Evolutionary conservation across 2,329 filamentous ascomycete genomes (phyloP).

Genomic region (Penicillium occitanis): DNA sequence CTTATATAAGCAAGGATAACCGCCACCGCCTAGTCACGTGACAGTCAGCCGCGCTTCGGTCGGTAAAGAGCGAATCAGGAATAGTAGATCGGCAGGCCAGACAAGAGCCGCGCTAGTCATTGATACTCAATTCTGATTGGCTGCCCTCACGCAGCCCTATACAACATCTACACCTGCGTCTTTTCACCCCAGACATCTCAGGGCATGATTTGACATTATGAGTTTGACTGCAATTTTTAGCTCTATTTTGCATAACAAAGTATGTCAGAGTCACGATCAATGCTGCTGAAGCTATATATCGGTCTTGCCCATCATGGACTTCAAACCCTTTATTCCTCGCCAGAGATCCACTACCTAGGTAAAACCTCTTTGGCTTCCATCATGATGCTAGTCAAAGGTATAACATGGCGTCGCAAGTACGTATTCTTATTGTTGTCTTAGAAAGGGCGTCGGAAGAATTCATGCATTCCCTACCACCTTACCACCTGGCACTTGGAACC

Average conservation of each 20-base stretch:
- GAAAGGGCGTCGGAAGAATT: neutral
- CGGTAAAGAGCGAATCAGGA: neutral
- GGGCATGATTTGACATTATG: neutral
- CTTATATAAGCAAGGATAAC: conserved; percentile 1
- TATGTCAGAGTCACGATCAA: too few relatives aligned
- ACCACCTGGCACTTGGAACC: neutral
- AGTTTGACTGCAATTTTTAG: too few relatives aligned
- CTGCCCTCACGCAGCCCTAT: neutral
- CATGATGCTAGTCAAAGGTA: neutral
- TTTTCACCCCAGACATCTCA: neutral
- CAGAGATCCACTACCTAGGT: too few relatives aligned
- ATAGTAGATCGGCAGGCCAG: neutral
- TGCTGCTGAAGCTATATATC: neutral
- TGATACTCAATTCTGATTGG: neutral
- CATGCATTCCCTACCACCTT: neutral
- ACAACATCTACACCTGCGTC: neutral
- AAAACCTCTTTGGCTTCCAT: too few relatives aligned
- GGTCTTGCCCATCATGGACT: neutral
- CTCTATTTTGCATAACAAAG: too few relatives aligned
- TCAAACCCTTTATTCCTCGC: neutral
- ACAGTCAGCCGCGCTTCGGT: neutral
- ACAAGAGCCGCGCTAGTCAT: neutral
- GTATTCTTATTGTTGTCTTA: neutral
- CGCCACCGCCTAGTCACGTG: neutral
- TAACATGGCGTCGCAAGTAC: neutral